Conservation (phyloP, 2,329 filamentous ascomycete genomes). For the Colletotrichum chrysophilum region DNA sequence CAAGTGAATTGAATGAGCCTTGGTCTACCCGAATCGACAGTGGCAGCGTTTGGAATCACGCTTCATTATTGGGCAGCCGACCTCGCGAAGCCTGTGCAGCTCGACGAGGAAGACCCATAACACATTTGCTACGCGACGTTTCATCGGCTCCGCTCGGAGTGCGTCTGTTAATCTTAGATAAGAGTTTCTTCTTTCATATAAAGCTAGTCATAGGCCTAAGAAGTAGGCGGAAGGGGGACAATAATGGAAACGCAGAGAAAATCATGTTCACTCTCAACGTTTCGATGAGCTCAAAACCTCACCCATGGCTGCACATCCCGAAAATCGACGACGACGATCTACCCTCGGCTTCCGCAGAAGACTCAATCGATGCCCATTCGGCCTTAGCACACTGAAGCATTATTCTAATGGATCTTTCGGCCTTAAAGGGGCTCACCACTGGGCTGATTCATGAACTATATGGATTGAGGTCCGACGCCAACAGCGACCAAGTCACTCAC, state of each 20-base stretch:
- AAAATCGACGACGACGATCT: neutral
- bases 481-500: neutral
- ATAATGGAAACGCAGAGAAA: neutral
- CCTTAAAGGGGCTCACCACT: neutral
- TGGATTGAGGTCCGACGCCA: neutral
- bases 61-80: neutral
- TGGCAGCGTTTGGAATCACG: neutral
- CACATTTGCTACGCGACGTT: neutral
- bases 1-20: neutral
- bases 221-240: neutral
- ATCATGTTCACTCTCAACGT: neutral
- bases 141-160: neutral
- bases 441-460: neutral
- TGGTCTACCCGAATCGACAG: neutral
- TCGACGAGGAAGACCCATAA: neutral
- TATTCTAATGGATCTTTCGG: neutral
- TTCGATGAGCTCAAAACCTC: neutral
- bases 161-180: neutral
- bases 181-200: neutral
- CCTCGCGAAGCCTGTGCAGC: neutral
- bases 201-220: neutral
- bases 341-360: neutral
- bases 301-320: accelerated
- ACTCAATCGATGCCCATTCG: neutral
- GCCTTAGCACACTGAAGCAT: neutral